These are phyloP conservation scores for Melastoma candidum DNA, from an alignment of 441 rosid genomes.

Conservation along the genomic window DNA sequence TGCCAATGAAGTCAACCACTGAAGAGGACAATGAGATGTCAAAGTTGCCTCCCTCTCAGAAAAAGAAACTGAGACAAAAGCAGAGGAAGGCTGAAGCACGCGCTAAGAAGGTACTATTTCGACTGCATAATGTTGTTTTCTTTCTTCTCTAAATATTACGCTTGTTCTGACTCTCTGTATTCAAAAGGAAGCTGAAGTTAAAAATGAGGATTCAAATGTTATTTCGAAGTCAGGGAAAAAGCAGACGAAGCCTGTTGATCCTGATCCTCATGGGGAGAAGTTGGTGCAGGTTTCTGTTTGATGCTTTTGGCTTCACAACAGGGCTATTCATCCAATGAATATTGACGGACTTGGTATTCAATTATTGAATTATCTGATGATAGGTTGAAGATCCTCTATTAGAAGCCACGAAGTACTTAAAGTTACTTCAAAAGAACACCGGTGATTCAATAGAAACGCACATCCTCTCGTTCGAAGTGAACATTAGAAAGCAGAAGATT, in stretches of 20 bases:
- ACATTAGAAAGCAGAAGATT: constrained; percentile 87
- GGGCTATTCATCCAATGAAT: not conserved
- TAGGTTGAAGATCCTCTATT: constrained; percentile 88
- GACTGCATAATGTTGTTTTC: constrained; percentile 13
- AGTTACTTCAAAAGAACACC: constrained; percentile 86
- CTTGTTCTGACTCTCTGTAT: constrained; percentile 18
- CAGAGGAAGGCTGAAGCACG: constrained; percentile 96
- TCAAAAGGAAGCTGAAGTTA: constrained; percentile 82
- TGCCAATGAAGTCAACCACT: constrained; percentile 64
- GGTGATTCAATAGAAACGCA: constrained; percentile 85
- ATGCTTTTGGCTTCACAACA: not conserved
- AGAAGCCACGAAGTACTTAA: constrained; percentile 94
- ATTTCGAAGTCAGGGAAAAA: constrained; percentile 85
- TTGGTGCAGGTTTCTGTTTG: constrained; percentile 67
- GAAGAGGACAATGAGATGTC: constrained; percentile 77
- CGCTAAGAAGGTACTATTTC: constrained; percentile 78
- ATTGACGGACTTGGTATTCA: constrained; percentile 2
- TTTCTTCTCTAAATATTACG: constrained; percentile 13
- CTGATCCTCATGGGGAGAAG: constrained; percentile 93
- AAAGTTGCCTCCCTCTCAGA: constrained; percentile 84
- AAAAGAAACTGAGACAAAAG: constrained; percentile 86
- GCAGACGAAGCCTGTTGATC: constrained; percentile 85
- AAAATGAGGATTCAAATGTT: constrained; percentile 72
- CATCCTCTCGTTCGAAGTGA: constrained; percentile 92
- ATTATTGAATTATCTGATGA: constrained; percentile 9